phyloP scores from a whole-genome alignment of 192 early-diverging fungal genomes.

The Coemansia sp. region DNA sequence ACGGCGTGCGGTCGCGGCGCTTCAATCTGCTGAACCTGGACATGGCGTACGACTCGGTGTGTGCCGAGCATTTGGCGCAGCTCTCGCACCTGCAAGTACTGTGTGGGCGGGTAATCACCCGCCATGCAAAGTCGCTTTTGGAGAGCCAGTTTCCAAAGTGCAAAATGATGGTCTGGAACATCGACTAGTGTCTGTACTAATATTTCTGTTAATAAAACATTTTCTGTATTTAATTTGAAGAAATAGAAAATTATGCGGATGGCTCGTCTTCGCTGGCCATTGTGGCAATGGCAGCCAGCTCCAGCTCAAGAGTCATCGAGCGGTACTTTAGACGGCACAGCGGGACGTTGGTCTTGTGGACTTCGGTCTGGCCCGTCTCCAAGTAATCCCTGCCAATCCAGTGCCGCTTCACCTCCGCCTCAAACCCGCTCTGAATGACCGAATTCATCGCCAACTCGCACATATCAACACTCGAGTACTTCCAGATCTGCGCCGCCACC shows the following conservation, averaged over 20 bases:
- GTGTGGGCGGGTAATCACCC: conserved; percentile 50
- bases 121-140: conserved; percentile 51
- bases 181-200: not conserved
- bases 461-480: conserved; percentile 87
- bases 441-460: conserved; percentile 93
- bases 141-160: conserved; percentile 53
- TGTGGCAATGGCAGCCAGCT: conserved; percentile 47
- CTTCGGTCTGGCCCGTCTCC: conserved; percentile 74
- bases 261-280: conserved; percentile 19
- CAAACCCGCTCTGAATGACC: conserved; percentile 87
- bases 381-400: conserved; percentile 84
- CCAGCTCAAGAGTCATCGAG: conserved; percentile 82
- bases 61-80: conserved; percentile 43
- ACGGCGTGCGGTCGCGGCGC: conserved; percentile 43
- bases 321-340: conserved; percentile 81
- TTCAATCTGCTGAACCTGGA: conserved; percentile 54
- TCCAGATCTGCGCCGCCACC: conserved; percentile 95
- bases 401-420: conserved; percentile 80
- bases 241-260: no score
- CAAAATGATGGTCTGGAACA: conserved; percentile 56
- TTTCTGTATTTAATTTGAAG: not conserved
- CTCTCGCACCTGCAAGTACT: conserved; percentile 43
- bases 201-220: conserved; percentile 2
- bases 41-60: conserved; percentile 54
- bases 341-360: conserved; percentile 92